Percentiles rank a stretch among this genome's conserved stretches.
These are phyloP conservation scores for Jimgerdemannia lactiflua DNA, from an alignment of 192 early-diverging fungal species.

Conservation along the genomic window DNA sequence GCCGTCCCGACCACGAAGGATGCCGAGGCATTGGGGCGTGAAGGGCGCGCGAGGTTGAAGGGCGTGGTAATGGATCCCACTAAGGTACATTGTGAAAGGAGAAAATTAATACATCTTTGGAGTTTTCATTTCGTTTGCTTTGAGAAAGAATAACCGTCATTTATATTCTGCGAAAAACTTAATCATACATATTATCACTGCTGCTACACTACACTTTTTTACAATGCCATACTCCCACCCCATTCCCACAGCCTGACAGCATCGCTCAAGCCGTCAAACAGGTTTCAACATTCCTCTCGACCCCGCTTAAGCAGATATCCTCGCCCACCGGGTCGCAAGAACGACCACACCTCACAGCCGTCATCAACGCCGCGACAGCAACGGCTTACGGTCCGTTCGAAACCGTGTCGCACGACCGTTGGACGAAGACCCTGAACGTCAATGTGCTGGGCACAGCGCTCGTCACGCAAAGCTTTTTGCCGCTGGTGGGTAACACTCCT, in stretches of 20 bases:
- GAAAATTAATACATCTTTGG: not conserved
- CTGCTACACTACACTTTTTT: no score
- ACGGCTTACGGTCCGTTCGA: constrained; percentile 15
- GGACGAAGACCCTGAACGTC: constrained; percentile 20
- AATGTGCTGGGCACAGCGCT: constrained; percentile 28
- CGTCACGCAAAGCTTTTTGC: constrained; percentile 12
- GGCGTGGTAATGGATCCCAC: constrained; percentile 18
- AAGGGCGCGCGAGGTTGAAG: constrained; percentile 16
- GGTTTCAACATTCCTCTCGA: not conserved
- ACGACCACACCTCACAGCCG: constrained; percentile 17
- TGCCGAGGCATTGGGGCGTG: constrained; percentile 16
- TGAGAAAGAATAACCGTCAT: no score
- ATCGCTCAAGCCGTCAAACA: not conserved
- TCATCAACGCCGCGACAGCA: constrained; percentile 19
- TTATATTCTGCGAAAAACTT: no score
- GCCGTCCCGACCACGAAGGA: constrained; percentile 15
- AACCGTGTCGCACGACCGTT: constrained; percentile 17
- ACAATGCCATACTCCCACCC: no score
- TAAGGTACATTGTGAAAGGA: constrained; percentile 13
- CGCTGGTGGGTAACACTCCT: not conserved
- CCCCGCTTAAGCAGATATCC: not conserved
- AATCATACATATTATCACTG: no score
- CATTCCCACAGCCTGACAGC: not conserved
- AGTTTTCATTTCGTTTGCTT: no score
- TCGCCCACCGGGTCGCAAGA: not conserved